Percentiles rank a stretch among this genome's conserved stretches.
phyloP scores from a whole-genome alignment of 192 early-diverging fungal genomes.

The Coemansia sp. region DNA sequence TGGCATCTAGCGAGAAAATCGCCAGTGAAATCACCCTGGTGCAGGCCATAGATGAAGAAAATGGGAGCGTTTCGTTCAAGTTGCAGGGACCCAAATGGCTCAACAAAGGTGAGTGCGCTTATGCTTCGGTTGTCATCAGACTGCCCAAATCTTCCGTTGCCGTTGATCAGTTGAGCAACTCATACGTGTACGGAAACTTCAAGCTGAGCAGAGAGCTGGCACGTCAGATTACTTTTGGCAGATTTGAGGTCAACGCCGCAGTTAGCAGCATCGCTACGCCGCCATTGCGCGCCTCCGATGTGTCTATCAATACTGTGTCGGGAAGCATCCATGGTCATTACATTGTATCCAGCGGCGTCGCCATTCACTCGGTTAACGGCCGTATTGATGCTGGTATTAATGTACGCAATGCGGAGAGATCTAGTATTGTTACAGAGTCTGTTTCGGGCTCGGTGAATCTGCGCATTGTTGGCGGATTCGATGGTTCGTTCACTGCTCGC shows the following conservation, averaged over 20 bases:
- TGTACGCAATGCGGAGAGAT: conserved; percentile 38
- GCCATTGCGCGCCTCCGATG: conserved; percentile 28
- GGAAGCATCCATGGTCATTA: conserved; percentile 43
- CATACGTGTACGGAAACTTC: conserved; percentile 43
- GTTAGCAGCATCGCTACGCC: conserved; percentile 34
- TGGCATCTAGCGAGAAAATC: conserved; percentile 41
- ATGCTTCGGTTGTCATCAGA: conserved; percentile 36
- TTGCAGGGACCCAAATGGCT: conserved; percentile 50
- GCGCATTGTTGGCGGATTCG: conserved; percentile 47
- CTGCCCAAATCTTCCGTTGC: conserved; percentile 29
- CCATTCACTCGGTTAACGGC: conserved; percentile 41
- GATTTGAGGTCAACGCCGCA: conserved; percentile 40
- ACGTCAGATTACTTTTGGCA: conserved; percentile 32
- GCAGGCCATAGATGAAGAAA: conserved; percentile 19
- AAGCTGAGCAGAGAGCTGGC: conserved; percentile 41
- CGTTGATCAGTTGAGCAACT: conserved; percentile 27
- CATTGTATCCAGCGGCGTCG: conserved; percentile 18
- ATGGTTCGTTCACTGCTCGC: conserved; percentile 38
- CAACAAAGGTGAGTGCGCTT: conserved; percentile 38
- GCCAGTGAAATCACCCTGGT: conserved; percentile 40
- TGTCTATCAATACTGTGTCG: conserved; percentile 36
- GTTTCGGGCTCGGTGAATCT: conserved; percentile 35
- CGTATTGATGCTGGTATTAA: conserved; percentile 42
- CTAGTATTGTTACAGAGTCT: conserved; percentile 29
- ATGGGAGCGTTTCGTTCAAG: conserved; percentile 34